Percentiles rank a stretch among this genome's conserved stretches.
phyloP scores from a whole-genome alignment of 2,329 filamentous ascomycete species.

The Trichoderma citrinoviride region DNA sequence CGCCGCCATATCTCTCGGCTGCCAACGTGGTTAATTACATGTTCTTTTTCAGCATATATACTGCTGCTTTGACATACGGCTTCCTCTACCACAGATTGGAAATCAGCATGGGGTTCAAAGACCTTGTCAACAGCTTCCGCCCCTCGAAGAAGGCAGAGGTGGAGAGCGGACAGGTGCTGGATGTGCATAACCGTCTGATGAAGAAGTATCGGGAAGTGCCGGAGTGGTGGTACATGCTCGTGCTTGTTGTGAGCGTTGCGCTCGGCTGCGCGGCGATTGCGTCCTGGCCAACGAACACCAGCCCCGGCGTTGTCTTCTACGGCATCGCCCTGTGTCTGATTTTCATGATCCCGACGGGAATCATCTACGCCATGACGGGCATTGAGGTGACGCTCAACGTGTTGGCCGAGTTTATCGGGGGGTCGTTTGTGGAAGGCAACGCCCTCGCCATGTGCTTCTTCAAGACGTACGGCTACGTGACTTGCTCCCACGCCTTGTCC shows the following conservation, averaged over 20 bases:
- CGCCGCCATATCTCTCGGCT: conserved; percentile 45
- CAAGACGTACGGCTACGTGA: conserved; percentile 37
- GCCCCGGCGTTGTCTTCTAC: conserved; percentile 41
- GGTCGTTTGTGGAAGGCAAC: conserved; percentile 29
- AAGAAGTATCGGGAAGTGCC: conserved; percentile 43
- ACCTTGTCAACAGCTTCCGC: conserved; percentile 19
- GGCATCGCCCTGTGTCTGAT: conserved; percentile 40
- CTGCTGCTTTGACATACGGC: conserved; percentile 10
- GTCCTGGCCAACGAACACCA: conserved; percentile 43
- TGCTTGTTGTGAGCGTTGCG: conserved; percentile 34
- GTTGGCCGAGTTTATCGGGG: conserved; percentile 42
- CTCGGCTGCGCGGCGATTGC: conserved; percentile 33
- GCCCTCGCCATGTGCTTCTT: conserved; percentile 30
- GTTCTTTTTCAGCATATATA: conserved; percentile 20
- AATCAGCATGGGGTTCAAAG: conserved; percentile 15
- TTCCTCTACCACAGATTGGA: conserved; percentile 17
- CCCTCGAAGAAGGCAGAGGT: conserved; percentile 9
- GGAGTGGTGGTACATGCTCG: conserved; percentile 47
- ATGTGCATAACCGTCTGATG: conserved; percentile 43
- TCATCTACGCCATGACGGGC: conserved; percentile 45
- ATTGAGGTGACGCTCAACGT: conserved; percentile 43
- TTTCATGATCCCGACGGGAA: conserved; percentile 44
- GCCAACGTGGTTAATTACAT: conserved; percentile 42
- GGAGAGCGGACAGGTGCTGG: conserved; percentile 23
- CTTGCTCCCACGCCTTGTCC: conserved; percentile 42